A percentile compares a stretch with the other conserved stretches of the same genome.
Evolutionary conservation across 1,284 basidiomycete genomes (phyloP).

Genomic region (Sanghuangporus sanghuang): DNA sequence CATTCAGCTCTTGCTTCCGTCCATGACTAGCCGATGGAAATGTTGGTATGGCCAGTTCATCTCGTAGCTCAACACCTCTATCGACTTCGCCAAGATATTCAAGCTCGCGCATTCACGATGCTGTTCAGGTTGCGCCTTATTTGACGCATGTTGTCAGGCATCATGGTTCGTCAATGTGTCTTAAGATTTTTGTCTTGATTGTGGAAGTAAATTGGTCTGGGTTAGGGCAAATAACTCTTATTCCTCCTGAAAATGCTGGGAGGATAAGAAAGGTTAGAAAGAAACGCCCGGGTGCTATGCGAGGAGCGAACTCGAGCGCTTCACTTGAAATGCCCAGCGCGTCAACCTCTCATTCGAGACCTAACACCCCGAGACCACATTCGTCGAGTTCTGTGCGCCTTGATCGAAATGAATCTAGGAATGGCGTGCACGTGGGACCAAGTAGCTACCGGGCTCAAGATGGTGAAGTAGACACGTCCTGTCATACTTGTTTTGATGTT

Average conservation of each 20-base stretch:
- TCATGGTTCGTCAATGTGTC: constrained; percentile 29
- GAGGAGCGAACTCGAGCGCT: not conserved
- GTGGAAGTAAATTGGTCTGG: not conserved
- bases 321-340: not conserved
- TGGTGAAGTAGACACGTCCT: not conserved
- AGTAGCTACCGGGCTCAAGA: not conserved
- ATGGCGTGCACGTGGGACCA: not conserved
- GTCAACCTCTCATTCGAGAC: not conserved
- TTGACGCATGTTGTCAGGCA: constrained; percentile 50
- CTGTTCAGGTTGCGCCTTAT: constrained; percentile 51
- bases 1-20: not conserved
- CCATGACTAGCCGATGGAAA: not conserved
- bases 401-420: not conserved
- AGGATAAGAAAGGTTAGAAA: constrained; percentile 45
- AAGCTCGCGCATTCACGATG: constrained; percentile 35
- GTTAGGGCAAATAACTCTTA: constrained; percentile 39
- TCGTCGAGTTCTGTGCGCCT: not conserved
- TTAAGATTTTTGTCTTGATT: not conserved
- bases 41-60: constrained; percentile 11
- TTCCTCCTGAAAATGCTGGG: constrained; percentile 48
- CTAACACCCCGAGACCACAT: not conserved
- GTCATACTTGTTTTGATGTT: not conserved
- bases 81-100: not conserved
- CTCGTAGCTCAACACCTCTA: not conserved
- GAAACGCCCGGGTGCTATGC: not conserved